These are phyloP conservation scores for Solanum dulcamara DNA, from an alignment of 257 asterid genomes.

Conservation along the genomic window DNA sequence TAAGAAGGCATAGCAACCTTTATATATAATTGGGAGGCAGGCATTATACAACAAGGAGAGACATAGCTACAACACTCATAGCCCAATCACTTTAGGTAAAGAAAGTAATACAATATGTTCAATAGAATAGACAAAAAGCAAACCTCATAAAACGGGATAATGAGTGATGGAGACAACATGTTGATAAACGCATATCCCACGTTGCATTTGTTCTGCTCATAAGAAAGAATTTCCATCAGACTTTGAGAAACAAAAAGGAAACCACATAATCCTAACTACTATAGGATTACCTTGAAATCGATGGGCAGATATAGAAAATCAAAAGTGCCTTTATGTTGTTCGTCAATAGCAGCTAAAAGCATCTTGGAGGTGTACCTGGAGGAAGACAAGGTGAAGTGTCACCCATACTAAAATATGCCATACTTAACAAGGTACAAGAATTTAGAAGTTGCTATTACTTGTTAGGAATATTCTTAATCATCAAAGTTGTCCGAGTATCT, in stretches of 20 bases:
- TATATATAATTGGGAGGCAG: not conserved
- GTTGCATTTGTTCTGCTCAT: conserved; percentile 73
- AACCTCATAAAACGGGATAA: conserved; percentile 69
- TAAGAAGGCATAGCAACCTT: not conserved
- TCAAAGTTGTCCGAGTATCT: conserved; percentile 64
- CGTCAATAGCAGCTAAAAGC: conserved; percentile 62
- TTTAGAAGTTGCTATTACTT: conserved; percentile 31
- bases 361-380: conserved; percentile 75
- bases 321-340: conserved; percentile 54
- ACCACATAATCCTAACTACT: not conserved
- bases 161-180: conserved; percentile 53
- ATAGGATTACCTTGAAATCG: conserved; percentile 53
- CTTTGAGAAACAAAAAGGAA: not conserved
- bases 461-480: conserved; percentile 83
- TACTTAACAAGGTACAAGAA: not conserved
- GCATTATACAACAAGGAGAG: not conserved
- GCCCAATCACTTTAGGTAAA: not conserved
- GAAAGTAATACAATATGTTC: not conserved
- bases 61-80: not conserved
- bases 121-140: not conserved
- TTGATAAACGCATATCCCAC: conserved; percentile 89
- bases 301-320: conserved; percentile 83
- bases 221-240: not conserved
- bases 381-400: not conserved
- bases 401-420: not conserved